Evolutionary conservation across 176 grass and related monocot species (phyloP), one percentile per base, ranked within the genome.

Genomic region (Carex kokanica): DNA sequence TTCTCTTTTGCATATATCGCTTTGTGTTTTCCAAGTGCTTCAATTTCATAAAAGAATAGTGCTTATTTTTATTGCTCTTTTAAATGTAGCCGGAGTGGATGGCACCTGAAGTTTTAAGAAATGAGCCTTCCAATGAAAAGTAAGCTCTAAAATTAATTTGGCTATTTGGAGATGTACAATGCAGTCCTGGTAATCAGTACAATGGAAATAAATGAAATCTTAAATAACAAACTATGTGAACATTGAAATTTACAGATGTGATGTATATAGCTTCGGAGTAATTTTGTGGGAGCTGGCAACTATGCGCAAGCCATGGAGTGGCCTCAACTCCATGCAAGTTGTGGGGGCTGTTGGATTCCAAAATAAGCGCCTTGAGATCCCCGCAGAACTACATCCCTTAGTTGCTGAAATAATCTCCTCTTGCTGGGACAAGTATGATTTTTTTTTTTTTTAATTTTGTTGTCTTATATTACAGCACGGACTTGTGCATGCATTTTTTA

Each of bases 261-360:
- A 99, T n/a, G 83, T 95, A 64, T 95, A 95, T 81, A 99, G 96
- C 78, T 99, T 99, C 85, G 96, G 96, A 83, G 89, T 99, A 83
- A 99, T 99, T 79, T 88, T 99, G 23, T 99, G 96, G 96, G 96
- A 99, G 84, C 69, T 99, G 80, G 91, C 96, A 83, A 99, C 93
- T 24, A 78, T 95, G 91, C 84, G 81, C 40, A 92, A 93, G 78
- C 96, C 96, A 78, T 99, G 96, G 96, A 92, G 93, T 17, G 93
- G 93, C 5, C 87, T 99, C 79, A 99, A 99, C 71, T 91, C 96
- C 79, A 99, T 95, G 96, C 96, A 99, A 92, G 96, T 99, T 66
- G 93, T 99, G 79, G 93, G 91, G 74, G 93, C 88, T 87, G 96
- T 99, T 87, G 96, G 96, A 20, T 95, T 99, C 83, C 96, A 99